A percentile compares a stretch with the other conserved stretches of the same genome.
Evolutionary conservation across 306 rosid species (phyloP).

Genomic region (Trichosanthes cucumerina): DNA sequence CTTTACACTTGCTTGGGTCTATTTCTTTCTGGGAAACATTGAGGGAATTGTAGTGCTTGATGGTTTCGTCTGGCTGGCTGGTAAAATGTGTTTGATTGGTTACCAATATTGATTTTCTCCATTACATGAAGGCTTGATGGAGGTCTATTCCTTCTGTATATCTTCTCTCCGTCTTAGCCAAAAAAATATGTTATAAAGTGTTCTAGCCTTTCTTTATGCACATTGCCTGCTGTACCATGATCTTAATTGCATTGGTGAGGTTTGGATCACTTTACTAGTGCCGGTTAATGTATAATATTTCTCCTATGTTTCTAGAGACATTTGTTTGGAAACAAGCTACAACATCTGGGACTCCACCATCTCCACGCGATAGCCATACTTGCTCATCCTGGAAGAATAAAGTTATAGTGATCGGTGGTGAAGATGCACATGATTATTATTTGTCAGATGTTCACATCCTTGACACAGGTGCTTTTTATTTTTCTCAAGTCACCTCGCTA

Average conservation of each 20-base stretch:
- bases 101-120: background rate
- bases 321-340: slow-evolving; percentile 76
- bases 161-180: background rate
- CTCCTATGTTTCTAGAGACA: slow-evolving; percentile 48
- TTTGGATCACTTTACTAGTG: background rate
- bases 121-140: background rate
- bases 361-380: slow-evolving; percentile 95
- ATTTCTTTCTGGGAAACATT: background rate
- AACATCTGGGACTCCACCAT: slow-evolving; percentile 77
- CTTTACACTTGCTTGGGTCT: background rate
- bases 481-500: background rate
- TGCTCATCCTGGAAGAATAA: slow-evolving; percentile 92
- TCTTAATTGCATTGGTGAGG: background rate
- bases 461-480: slow-evolving; percentile 54
- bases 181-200: background rate
- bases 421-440: slow-evolving; percentile 81
- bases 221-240: background rate
- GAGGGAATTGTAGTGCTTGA: background rate
- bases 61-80: background rate
- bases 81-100: background rate
- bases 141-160: background rate
- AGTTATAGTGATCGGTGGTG: slow-evolving; percentile 79
- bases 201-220: background rate
- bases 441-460: slow-evolving; percentile 93
- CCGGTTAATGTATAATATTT: slow-evolving; percentile 1